These are phyloP conservation scores for Crithidia expoeki DNA, from an alignment of 208 protist genomes.

Conservation along the genomic window DNA sequence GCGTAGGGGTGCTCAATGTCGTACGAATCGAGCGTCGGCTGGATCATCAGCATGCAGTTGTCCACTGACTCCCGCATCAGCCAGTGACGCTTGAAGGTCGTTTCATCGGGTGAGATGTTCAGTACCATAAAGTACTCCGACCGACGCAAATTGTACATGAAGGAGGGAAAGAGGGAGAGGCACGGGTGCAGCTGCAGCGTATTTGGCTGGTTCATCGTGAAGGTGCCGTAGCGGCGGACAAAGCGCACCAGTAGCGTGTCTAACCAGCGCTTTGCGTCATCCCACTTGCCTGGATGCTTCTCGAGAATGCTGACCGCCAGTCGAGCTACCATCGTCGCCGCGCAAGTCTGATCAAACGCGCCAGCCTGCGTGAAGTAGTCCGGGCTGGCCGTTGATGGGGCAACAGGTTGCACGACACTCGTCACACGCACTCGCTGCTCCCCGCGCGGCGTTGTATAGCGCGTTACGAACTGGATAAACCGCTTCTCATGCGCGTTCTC, in stretches of 20 bases:
- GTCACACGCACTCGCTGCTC: slow-evolving; percentile 90
- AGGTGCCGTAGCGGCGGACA: slow-evolving; percentile 94
- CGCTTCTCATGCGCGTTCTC: slow-evolving; percentile 45
- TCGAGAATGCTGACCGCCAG: slow-evolving; percentile 80
- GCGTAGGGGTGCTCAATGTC: slow-evolving; percentile 82
- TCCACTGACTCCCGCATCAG: slow-evolving; percentile 95
- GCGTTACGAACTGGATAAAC: slow-evolving; percentile 95
- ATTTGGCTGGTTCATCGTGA: slow-evolving; percentile 80
- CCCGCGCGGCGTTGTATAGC: slow-evolving; percentile 88
- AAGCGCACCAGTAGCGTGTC: slow-evolving; percentile 98
- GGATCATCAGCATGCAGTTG: slow-evolving; percentile 98
- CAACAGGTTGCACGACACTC: slow-evolving; percentile 73
- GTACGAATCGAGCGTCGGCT: slow-evolving; percentile 97
- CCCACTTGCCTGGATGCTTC: slow-evolving; percentile 68
- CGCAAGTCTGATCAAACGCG: slow-evolving; percentile 97
- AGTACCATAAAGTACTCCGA: slow-evolving; percentile 97
- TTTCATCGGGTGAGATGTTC: slow-evolving; percentile 98
- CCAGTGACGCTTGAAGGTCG: slow-evolving; percentile 96
- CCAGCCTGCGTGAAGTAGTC: slow-evolving; percentile 51
- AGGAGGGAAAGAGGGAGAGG: slow-evolving; percentile 98
- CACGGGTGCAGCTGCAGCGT: slow-evolving; percentile 90
- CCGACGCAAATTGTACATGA: slow-evolving; percentile 99
- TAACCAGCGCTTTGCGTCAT: slow-evolving; percentile 97
- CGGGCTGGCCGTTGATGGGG: slow-evolving; percentile 43
- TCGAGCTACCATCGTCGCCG: slow-evolving; percentile 73